Evolutionary conservation across 768 basidiomycete species (phyloP), one percentile per base, ranked within the genome.

Genomic region (Suillus occidentalis): DNA sequence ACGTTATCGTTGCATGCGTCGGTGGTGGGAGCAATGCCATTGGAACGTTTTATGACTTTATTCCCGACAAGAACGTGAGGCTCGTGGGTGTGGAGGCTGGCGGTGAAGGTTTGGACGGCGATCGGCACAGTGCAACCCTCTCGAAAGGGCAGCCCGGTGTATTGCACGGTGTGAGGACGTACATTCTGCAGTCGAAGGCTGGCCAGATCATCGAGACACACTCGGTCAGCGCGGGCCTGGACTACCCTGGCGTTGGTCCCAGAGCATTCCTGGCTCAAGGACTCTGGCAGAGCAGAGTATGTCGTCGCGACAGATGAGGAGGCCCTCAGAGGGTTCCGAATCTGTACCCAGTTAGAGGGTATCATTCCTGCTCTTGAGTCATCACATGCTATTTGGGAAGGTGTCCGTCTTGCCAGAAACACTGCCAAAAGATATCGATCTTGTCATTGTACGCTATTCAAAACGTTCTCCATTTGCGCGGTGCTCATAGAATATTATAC

Each of bases 1-100:
- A 99, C 69, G 92, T 87, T 5, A 87, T 99, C 52, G 91, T 99
- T 6, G 97, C 97, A 31, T 99, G 97, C 76, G 97, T 99, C 50
- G 97, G 97, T 34, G 97, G 97, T 57, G 97, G 97, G 13, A 93
- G 90, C 75, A 99, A 99, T 75, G 95, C 97, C 18, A 99, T 99
- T 68, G 97, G 96, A 36, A 90, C 96, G 13, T 99, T 99, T 85
- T 94, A 93, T 76, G 93, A 98, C 70, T 99, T 99, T 78, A 96
- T 99, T 75, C 81, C 83, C 9, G 94, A 99, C 74, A 89, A 92
- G 77, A 81, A 76, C 53, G 96, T 99, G 28, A 85, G 90, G 43
- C 80, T 99, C 39, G 79, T 99, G 39, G 97, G 97, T 66, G 97
- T 99, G 12, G 97, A 99, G 75, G 97, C 97, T 49, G 97, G 95